Evolutionary conservation across 495 filamentous ascomycete species (phyloP).

Genomic region (Neurospora sp.): DNA sequence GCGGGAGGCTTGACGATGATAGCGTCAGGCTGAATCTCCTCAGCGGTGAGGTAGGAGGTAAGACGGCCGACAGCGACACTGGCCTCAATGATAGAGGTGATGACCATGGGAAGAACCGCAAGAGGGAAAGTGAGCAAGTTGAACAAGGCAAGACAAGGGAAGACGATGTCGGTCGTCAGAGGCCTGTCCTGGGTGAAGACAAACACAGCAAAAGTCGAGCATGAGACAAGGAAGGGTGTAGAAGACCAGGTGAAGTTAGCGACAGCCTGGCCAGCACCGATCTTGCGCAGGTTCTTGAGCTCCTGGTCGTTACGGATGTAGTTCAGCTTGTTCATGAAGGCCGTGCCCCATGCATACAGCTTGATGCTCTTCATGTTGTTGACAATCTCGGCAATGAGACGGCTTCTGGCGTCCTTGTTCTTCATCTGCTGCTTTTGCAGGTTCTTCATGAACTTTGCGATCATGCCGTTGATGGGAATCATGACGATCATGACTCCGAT

Average conservation of each 20-base stretch:
- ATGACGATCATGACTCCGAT: conserved; percentile 93
- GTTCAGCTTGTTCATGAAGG: conserved; percentile 96
- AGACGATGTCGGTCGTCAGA: conserved; percentile 88
- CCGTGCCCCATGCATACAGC: conserved; percentile 92
- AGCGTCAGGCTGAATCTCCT: conserved; percentile 84
- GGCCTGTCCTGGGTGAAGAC: conserved; percentile 72
- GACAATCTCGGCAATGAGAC: conserved; percentile 92
- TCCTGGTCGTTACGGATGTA: conserved; percentile 92
- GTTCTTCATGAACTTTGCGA: conserved; percentile 87
- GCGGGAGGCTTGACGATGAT: conserved; percentile 59
- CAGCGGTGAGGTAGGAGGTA: conserved; percentile 75
- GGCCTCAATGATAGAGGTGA: conserved; percentile 94
- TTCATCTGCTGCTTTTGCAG: conserved; percentile 97
- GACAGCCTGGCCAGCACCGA: conserved; percentile 85
- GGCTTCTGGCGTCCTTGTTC: conserved; percentile 91
- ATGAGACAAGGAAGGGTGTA: conserved; percentile 97
- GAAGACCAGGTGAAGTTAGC: conserved; percentile 99
- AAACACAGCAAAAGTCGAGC: conserved; percentile 91
- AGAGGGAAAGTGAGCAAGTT: conserved; percentile 93
- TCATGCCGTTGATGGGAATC: conserved; percentile 92
- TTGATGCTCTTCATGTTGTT: conserved; percentile 99
- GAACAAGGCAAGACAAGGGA: conserved; percentile 82
- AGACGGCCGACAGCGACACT: conserved; percentile 81
- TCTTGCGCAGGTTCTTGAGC: conserved; percentile 88
- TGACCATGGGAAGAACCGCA: conserved; percentile 92